These are phyloP conservation scores for Talaromyces sp. DNA, from an alignment of 2,329 filamentous ascomycete genomes.

Conservation along the genomic window DNA sequence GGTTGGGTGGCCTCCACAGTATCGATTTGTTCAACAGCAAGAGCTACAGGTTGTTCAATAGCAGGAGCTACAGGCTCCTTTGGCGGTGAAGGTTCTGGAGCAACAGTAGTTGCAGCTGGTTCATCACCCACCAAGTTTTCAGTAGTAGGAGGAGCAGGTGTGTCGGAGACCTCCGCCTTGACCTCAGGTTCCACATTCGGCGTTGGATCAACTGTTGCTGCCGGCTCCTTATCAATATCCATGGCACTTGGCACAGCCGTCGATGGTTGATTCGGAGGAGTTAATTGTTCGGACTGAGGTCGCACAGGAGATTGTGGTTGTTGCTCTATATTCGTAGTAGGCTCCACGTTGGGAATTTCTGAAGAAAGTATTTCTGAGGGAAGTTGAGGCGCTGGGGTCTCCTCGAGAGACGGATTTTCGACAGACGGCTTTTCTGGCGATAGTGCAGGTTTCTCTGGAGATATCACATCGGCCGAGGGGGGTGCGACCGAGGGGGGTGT, in stretches of 20 bases:
- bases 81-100: not conserved
- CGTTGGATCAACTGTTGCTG: slow-evolving; percentile 4
- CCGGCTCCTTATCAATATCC: not conserved
- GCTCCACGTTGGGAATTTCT: not conserved
- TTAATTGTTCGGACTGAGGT: slow-evolving; percentile 11
- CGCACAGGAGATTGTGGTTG: slow-evolving; percentile 3
- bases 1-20: not conserved
- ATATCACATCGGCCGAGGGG: slow-evolving; percentile 2
- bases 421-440: slow-evolving; percentile 10
- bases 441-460: slow-evolving; percentile 9
- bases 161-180: not conserved
- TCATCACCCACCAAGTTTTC: slow-evolving; percentile 1
- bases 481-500: slow-evolving; percentile 3
- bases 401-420: slow-evolving; percentile 5
- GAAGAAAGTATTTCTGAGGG: slow-evolving; percentile 1
- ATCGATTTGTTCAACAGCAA: not conserved
- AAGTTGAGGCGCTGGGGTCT: not conserved
- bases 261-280: slow-evolving; percentile 1
- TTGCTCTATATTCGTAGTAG: slow-evolving; percentile 10
- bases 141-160: not conserved
- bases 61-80: not conserved
- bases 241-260: not conserved
- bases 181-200: slow-evolving; percentile 3
- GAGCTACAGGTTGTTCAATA: not conserved
- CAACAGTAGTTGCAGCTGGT: slow-evolving; percentile 15